Conservation (phyloP, 331 rosid species). For the Quercus phellos region DNA sequence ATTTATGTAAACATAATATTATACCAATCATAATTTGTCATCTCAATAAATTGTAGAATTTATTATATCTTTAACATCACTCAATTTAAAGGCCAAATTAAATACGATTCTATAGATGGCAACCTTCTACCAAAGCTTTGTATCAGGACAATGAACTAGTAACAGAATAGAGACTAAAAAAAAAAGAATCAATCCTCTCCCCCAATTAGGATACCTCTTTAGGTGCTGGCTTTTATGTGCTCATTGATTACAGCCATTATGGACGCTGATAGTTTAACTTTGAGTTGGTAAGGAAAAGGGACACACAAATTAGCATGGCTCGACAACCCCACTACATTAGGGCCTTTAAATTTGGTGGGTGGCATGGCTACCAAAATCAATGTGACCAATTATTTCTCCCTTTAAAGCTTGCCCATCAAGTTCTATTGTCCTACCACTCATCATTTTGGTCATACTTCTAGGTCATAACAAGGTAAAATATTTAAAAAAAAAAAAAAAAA, state of each 20-base stretch:
- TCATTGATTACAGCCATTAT: background rate
- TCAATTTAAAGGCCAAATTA: too few species aligned
- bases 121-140: too few species aligned
- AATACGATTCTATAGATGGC: too few species aligned
- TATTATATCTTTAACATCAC: too few species aligned
- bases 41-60: too few species aligned
- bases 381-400: background rate
- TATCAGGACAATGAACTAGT: too few species aligned
- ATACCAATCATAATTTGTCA: too few species aligned
- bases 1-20: too few species aligned
- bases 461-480: background rate
- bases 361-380: background rate
- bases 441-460: background rate
- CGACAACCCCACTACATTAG: background rate
- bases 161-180: too few species aligned
- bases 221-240: background rate
- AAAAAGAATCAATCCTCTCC: background rate
- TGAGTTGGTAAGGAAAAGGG: background rate
- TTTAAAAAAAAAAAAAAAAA: too few species aligned
- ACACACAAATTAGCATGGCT: background rate
- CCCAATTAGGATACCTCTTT: background rate
- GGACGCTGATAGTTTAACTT: background rate
- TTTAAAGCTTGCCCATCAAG: background rate
- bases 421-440: background rate
- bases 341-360: background rate